Conservation (phyloP, 768 basidiomycete genomes). For the Tubosaeta brunneosetosa region DNA sequence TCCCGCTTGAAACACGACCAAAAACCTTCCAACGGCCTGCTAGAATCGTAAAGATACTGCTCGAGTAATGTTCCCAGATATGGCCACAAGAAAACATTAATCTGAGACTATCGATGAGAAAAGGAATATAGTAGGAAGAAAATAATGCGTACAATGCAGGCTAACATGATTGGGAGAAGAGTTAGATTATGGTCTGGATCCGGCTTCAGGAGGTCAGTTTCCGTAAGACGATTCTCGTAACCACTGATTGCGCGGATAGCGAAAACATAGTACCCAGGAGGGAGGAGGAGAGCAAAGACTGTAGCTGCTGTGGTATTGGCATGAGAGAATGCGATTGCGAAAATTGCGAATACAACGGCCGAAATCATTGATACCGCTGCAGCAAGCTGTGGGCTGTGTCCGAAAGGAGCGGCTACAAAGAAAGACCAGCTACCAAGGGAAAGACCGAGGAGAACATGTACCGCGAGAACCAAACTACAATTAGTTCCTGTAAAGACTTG, state of each 20-base stretch:
- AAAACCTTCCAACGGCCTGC: slow-evolving; percentile 29
- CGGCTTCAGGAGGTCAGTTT: slow-evolving; percentile 49
- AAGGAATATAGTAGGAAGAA: neutral
- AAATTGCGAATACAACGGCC: slow-evolving; percentile 59
- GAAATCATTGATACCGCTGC: slow-evolving; percentile 64
- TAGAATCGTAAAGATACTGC: slow-evolving; percentile 56
- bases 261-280: slow-evolving; percentile 73
- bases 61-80: slow-evolving; percentile 59
- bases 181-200: slow-evolving; percentile 58
- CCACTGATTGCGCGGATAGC: slow-evolving; percentile 62
- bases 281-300: slow-evolving; percentile 67
- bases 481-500: slow-evolving; percentile 62
- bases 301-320: slow-evolving; percentile 45
- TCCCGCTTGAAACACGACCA: slow-evolving; percentile 20
- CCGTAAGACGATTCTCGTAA: slow-evolving; percentile 55
- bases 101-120: slow-evolving; percentile 33
- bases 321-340: slow-evolving; percentile 51
- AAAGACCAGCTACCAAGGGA: slow-evolving; percentile 69
- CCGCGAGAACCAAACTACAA: slow-evolving; percentile 52
- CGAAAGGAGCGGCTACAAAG: slow-evolving; percentile 65
- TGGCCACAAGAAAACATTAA: slow-evolving; percentile 73
- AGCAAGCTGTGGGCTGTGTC: slow-evolving; percentile 67
- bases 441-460: slow-evolving; percentile 66
- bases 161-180: slow-evolving; percentile 57
- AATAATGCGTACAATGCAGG: slow-evolving; percentile 49